Evolutionary conservation across 2,329 filamentous ascomycete species (phyloP), one percentile per base, ranked within the genome.

Genomic region (Fusarium sacchari): DNA sequence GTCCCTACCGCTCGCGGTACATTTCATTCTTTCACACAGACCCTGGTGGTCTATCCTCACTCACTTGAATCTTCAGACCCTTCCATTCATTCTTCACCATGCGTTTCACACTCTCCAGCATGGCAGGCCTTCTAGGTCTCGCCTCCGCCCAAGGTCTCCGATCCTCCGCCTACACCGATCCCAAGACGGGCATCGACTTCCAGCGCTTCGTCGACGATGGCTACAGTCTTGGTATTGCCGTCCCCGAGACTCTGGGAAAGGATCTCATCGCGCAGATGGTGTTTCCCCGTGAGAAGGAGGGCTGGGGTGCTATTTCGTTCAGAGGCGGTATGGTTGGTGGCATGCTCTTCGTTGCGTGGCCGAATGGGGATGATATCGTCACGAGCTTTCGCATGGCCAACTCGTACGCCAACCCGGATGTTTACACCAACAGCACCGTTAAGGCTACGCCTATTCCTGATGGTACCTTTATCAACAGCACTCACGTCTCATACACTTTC

Each of bases 201-300:
- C 79, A 83, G 57, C 78, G 79, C 12, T 83, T 81, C 59, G 68
- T 67, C 8, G 76, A 81, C 36, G 74, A 81, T 32, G 84, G 83
- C 30, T 88, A 82, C 76, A 81, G 77, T 32, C 85, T 88, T 61
- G 87, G 86, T 75, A 82, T 90, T 43, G 86, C 85, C 4, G 77
- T 89, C 5, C 87, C 88, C 3, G 82, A 87, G 67, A 84, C 80
- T 17, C 79, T 85, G 20, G 82, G 79, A 3, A 83, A 83, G 17
- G 88, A 90, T 77, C 85, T 90, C 72, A 88, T 90, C 67, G 86
- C 85, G 13, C 86, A 89, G 75, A 82, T 90, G 49, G 84, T 88
- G 5, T 79, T 79, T 3, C 83, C 83, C 3, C 72, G 81, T n/a
- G 79, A 74, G 11, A 82, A 85, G 3, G 69, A 64, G 15, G 82